Conservation (phyloP, 495 filamentous ascomycete species). For the Xanthoparmelia taractica region DNA sequence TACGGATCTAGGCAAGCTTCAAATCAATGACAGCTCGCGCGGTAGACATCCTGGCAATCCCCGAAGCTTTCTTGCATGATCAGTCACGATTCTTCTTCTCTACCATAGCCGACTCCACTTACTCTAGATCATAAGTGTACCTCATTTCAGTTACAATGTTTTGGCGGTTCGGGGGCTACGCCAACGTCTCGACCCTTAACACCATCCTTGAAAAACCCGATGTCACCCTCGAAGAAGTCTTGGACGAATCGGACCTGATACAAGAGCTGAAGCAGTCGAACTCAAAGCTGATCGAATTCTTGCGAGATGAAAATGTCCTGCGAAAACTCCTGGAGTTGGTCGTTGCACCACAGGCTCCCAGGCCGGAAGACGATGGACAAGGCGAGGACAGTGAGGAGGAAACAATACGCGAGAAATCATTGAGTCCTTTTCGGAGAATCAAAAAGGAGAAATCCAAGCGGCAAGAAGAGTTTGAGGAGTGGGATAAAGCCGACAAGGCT, state of each 20-base stretch:
- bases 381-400: conserved; percentile 48
- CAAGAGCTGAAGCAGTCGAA: conserved; percentile 98
- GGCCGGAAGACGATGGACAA: conserved; percentile 56
- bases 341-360: conserved; percentile 61
- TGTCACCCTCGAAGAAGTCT: conserved; percentile 87
- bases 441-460: conserved; percentile 39
- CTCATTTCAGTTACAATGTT: conserved; percentile 69
- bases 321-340: conserved; percentile 87
- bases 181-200: conserved; percentile 92
- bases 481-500: conserved; percentile 75
- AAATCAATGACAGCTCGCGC: conserved; percentile 4
- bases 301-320: conserved; percentile 80
- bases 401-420: conserved; percentile 22
- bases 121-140: conserved; percentile 17
- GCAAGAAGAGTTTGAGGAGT: conserved; percentile 46
- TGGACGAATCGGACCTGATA: conserved; percentile 92
- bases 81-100: not conserved
- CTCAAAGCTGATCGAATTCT: conserved; percentile 91
- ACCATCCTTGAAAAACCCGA: conserved; percentile 91
- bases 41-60: not conserved
- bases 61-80: conserved; percentile 8
- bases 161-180: conserved; percentile 97
- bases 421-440: conserved; percentile 27
- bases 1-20: conserved; percentile 9
- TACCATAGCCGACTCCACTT: not conserved